Percentiles rank a stretch among this genome's conserved stretches.
phyloP scores from a whole-genome alignment of 1,139 yeast species.

The Taphrina wiesneri region DNA sequence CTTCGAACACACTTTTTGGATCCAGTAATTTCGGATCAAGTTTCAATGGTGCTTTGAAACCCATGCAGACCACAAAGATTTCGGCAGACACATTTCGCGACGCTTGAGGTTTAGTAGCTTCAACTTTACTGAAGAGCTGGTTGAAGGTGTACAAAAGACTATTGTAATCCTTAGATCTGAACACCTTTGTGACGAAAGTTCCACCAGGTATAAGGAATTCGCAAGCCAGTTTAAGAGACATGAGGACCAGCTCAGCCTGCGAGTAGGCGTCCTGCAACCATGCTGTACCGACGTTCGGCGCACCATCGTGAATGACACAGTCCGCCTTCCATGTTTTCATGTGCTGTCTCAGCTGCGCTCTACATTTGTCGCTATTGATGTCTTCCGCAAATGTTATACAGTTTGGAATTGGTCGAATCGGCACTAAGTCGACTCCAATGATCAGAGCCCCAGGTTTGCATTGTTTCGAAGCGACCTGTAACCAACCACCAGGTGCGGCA shows the following conservation, averaged over 20 bases:
- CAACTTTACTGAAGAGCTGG: slow-evolving; percentile 91
- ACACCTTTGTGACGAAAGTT: slow-evolving; percentile 93
- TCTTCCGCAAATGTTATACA: slow-evolving; percentile 93
- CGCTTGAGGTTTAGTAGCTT: slow-evolving; percentile 98
- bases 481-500: slow-evolving; percentile 92
- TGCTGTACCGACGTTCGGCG: slow-evolving; percentile 98
- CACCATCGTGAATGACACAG: slow-evolving; percentile 96
- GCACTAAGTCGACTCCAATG: slow-evolving; percentile 97
- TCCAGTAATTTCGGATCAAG: slow-evolving; percentile 89
- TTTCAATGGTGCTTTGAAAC: slow-evolving; percentile 93
- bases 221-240: slow-evolving; percentile 91
- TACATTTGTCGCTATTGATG: slow-evolving; percentile 96
- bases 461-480: slow-evolving; percentile 93
- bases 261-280: slow-evolving; percentile 99
- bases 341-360: slow-evolving; percentile 88
- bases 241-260: slow-evolving; percentile 91
- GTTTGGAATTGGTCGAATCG: slow-evolving; percentile 91
- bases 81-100: slow-evolving; percentile 96
- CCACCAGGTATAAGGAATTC: slow-evolving; percentile 92
- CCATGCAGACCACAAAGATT: slow-evolving; percentile 94
- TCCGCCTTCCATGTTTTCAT: slow-evolving; percentile 99
- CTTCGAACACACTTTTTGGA: slow-evolving; percentile 92
- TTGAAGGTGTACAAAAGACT: slow-evolving; percentile 96
- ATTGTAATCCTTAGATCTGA: slow-evolving; percentile 96
- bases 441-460: slow-evolving; percentile 92